Evolutionary conservation across 441 rosid species (phyloP).

Genomic region (Syzygium malaccense): DNA sequence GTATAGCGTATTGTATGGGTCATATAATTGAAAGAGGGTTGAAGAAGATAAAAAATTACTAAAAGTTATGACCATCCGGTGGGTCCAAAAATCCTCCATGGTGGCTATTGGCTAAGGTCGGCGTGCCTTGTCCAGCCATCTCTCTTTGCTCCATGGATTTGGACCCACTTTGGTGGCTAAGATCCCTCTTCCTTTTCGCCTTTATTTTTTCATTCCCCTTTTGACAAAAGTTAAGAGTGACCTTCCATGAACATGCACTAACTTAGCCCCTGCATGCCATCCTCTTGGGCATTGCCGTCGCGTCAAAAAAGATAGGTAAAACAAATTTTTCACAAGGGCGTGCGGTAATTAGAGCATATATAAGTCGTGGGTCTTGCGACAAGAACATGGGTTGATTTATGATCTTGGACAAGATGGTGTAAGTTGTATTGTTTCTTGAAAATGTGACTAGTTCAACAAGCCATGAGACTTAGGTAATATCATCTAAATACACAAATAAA

Average conservation of each 20-base stretch:
- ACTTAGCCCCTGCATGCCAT: background rate
- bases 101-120: background rate
- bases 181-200: background rate
- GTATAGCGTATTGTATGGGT: too few relatives aligned
- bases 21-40: too few relatives aligned
- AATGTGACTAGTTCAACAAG: background rate
- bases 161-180: background rate
- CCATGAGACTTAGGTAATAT: background rate
- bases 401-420: background rate
- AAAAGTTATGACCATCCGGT: background rate
- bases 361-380: background rate
- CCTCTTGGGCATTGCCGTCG: background rate
- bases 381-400: background rate
- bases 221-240: background rate
- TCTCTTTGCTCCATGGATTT: background rate
- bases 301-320: background rate
- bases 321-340: background rate
- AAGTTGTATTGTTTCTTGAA: background rate
- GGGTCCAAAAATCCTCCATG: background rate
- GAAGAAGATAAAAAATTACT: background rate
- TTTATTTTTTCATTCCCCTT: background rate
- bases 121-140: background rate
- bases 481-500: background rate
- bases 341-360: background rate
- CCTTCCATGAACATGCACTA: background rate